Conservation (phyloP, 768 basidiomycete species). For the Wakefieldia striispora region DNA sequence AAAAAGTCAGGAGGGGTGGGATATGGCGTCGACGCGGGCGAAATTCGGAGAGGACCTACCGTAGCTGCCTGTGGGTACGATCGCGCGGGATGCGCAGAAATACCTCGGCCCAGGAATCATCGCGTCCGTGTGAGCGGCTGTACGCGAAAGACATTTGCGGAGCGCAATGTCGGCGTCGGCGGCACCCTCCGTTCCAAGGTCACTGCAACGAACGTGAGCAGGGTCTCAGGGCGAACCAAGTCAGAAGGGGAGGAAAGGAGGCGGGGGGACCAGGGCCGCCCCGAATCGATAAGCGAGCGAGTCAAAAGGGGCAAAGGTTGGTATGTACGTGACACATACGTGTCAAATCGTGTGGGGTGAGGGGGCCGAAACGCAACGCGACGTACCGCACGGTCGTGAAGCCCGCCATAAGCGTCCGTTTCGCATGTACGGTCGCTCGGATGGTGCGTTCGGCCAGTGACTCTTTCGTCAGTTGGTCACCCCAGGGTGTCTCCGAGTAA, state of each 20-base stretch:
- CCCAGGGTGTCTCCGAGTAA: constrained; percentile 59
- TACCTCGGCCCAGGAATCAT: constrained; percentile 62
- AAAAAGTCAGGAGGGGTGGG: background rate
- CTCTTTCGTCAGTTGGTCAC: constrained; percentile 59
- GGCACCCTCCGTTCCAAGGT: constrained; percentile 69
- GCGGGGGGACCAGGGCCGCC: no score
- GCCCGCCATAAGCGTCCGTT: constrained; percentile 55
- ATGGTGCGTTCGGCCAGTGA: constrained; percentile 56
- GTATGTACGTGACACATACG: background rate
- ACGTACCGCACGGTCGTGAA: constrained; percentile 60
- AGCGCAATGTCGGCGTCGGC: constrained; percentile 59
- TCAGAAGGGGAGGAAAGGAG: no score
- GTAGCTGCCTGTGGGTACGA: constrained; percentile 60
- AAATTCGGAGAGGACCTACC: constrained; percentile 33
- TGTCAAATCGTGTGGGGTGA: background rate
- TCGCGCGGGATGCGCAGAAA: constrained; percentile 57
- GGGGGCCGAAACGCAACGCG: no score
- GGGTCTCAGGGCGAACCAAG: no score
- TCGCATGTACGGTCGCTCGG: constrained; percentile 59
- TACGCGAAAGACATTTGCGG: constrained; percentile 51
- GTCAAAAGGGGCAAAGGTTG: background rate
- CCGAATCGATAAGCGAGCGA: background rate
- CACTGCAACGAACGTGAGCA: constrained; percentile 36
- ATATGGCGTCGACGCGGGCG: background rate
- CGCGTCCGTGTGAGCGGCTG: constrained; percentile 37